These are phyloP conservation scores for Penicillium sp. DNA, from an alignment of 2,329 filamentous ascomycete species.

Conservation along the genomic window DNA sequence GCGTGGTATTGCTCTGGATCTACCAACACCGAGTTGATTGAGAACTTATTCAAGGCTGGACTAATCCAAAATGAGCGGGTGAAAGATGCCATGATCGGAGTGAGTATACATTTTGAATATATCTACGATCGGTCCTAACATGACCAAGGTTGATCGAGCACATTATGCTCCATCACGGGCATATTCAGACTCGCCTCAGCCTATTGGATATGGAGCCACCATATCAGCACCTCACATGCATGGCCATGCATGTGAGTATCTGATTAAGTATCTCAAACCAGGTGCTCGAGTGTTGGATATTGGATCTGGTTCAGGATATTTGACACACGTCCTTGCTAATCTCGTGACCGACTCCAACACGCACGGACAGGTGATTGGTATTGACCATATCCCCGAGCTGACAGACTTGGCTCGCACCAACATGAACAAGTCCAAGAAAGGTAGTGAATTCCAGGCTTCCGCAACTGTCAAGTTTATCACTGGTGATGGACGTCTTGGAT, in stretches of 20 bases:
- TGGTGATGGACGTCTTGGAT: conserved; percentile 71
- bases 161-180: conserved; percentile 72
- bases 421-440: conserved; percentile 62
- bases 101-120: conserved; percentile 38
- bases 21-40: conserved; percentile 71
- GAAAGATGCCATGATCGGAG: conserved; percentile 74
- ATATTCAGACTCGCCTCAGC: conserved; percentile 71
- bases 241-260: conserved; percentile 61
- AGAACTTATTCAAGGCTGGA: conserved; percentile 69
- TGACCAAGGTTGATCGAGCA: conserved; percentile 72
- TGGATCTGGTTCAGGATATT: conserved; percentile 74
- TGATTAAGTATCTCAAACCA: conserved; percentile 57
- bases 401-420: conserved; percentile 63
- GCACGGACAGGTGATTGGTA: conserved; percentile 59
- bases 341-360: conserved; percentile 52
- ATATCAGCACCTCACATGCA: conserved; percentile 75
- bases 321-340: conserved; percentile 84
- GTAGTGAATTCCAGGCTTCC: conserved; percentile 57
- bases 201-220: conserved; percentile 65
- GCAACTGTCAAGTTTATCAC: conserved; percentile 70
- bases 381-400: conserved; percentile 70
- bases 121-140: conserved; percentile 7
- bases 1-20: conserved; percentile 82
- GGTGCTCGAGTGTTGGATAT: conserved; percentile 65
- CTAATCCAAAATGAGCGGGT: conserved; percentile 72